Percentiles rank a stretch among this genome's conserved stretches.
Conservation (phyloP, 2,329 filamentous ascomycete genomes). For the Fusarium marasasianum region DNA sequence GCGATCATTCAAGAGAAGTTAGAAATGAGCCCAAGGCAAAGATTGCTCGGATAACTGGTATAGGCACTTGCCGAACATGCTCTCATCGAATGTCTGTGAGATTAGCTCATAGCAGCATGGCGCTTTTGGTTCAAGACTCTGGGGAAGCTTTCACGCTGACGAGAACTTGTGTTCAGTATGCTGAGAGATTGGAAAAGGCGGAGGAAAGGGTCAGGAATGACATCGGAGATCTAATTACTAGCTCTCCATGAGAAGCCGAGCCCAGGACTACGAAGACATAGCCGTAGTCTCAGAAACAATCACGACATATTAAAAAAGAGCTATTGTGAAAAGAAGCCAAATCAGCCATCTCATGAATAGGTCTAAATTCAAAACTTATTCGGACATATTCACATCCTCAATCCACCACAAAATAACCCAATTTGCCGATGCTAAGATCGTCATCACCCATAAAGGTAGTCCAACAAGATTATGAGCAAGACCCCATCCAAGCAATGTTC, state of each 20-base stretch:
- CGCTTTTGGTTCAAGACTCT: not conserved
- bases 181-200: not conserved
- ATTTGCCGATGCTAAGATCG: not conserved
- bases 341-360: not conserved
- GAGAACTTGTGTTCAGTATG: not conserved
- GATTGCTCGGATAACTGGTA: rapidly evolving
- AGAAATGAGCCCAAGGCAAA: no score
- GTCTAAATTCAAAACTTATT: rapidly evolving
- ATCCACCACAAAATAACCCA: conserved; percentile 2
- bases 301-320: rapidly evolving
- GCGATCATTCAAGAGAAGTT: not conserved
- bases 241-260: rapidly evolving
- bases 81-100: rapidly evolving
- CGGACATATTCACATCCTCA: not conserved
- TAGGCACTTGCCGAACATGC: not conserved
- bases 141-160: not conserved
- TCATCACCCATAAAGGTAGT: not conserved
- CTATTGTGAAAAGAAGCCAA: not conserved
- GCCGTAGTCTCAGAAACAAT: rapidly evolving
- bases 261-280: rapidly evolving
- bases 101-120: not conserved
- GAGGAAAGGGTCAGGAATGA: not conserved
- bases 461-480: conserved; percentile 46
- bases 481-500: conserved; percentile 59
- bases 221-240: rapidly evolving